These are phyloP conservation scores for Thelephora terrestris DNA, from an alignment of 1,284 basidiomycete genomes.

Conservation along the genomic window DNA sequence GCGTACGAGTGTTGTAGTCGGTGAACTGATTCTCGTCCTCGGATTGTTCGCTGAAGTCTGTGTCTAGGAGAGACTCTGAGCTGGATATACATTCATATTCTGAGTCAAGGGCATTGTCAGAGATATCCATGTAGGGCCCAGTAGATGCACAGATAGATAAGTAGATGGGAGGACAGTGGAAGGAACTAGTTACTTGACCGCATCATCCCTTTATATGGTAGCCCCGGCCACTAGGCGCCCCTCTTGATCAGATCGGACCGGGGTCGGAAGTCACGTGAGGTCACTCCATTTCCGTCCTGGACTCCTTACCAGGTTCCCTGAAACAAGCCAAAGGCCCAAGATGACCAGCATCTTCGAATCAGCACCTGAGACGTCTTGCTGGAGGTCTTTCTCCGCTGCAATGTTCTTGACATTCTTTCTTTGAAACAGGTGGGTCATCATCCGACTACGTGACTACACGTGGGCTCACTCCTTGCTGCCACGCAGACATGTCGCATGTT, in stretches of 20 bases:
- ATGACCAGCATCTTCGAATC: slow-evolving; percentile 7
- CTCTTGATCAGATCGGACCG: too few relatives aligned
- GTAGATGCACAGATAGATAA: too few relatives aligned
- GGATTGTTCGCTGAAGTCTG: slow-evolving; percentile 53
- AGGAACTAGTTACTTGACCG: slow-evolving; percentile 5
- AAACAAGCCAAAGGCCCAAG: too few relatives aligned
- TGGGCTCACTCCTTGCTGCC: slow-evolving; percentile 11
- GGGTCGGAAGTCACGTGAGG: too few relatives aligned
- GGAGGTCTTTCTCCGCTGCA: slow-evolving; percentile 22
- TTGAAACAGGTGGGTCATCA: slow-evolving; percentile 34
- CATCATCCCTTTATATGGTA: too few relatives aligned
- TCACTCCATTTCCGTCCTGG: slow-evolving; percentile 6
- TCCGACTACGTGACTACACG: neutral
- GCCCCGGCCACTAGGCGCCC: too few relatives aligned
- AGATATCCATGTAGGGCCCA: slow-evolving; percentile 18
- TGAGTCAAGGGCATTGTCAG: slow-evolving; percentile 29
- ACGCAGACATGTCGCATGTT: slow-evolving; percentile 39
- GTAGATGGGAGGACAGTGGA: slow-evolving; percentile 22
- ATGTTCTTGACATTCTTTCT: slow-evolving; percentile 32
- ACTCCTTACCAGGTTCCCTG: too few relatives aligned
- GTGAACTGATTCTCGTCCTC: slow-evolving; percentile 53
- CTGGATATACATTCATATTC: slow-evolving; percentile 61
- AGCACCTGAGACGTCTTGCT: slow-evolving; percentile 33
- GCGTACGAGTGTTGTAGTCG: slow-evolving; percentile 43
- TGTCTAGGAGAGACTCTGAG: slow-evolving; percentile 66